Evolutionary conservation across 2,329 filamentous ascomycete genomes (phyloP).

Genomic region (Hymenoscyphus occultus): DNA sequence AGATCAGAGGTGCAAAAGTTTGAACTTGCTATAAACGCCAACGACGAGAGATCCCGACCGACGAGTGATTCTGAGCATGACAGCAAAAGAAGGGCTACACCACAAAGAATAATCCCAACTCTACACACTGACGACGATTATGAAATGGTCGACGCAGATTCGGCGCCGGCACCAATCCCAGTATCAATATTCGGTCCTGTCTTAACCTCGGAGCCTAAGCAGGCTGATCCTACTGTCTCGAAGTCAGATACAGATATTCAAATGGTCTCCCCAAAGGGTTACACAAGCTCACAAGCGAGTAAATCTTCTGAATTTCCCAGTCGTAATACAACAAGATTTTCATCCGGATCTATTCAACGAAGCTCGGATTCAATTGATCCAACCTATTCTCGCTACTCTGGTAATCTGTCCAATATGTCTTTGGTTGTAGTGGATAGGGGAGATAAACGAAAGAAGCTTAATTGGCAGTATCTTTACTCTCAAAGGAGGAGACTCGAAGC

Average conservation of each 20-base stretch:
- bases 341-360: constrained; percentile 11
- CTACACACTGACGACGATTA: constrained; percentile 44
- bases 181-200: constrained; percentile 30
- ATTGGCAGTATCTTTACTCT: constrained; percentile 92
- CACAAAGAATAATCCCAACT: constrained; percentile 35
- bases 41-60: constrained; percentile 27
- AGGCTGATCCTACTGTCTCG: constrained; percentile 19
- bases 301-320: constrained; percentile 16
- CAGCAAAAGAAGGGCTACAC: constrained; percentile 54
- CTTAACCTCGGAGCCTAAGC: constrained; percentile 14
- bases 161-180: constrained; percentile 16
- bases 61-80: constrained; percentile 47
- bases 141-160: constrained; percentile 44
- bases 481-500: constrained; percentile 80
- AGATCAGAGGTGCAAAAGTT: constrained; percentile 61
- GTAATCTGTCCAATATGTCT: constrained; percentile 24
- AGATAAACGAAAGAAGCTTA: constrained; percentile 59
- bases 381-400: constrained; percentile 8
- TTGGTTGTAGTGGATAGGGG: constrained; percentile 51
- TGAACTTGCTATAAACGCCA: constrained; percentile 51
- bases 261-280: constrained; percentile 16
- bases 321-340: constrained; percentile 10
- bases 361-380: constrained; percentile 21
- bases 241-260: constrained; percentile 23
- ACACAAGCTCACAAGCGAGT: not conserved